Evolutionary conservation across 2,329 filamentous ascomycete genomes (phyloP).

Genomic region (Mollisia scopiformis): DNA sequence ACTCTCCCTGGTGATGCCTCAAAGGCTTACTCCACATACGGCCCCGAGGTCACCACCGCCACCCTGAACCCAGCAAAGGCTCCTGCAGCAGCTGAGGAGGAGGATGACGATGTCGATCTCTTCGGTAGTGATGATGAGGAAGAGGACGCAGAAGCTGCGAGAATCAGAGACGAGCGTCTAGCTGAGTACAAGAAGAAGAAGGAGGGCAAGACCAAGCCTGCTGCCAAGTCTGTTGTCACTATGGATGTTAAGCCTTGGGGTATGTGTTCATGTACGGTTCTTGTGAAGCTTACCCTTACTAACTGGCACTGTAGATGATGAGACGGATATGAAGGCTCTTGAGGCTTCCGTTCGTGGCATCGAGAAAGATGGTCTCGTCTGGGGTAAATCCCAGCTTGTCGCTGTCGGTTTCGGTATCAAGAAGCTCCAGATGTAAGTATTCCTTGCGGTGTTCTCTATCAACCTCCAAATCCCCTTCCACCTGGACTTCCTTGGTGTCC

Average conservation of each 20-base stretch:
- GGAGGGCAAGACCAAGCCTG: slow-evolving; percentile 86
- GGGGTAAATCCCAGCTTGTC: slow-evolving; percentile 90
- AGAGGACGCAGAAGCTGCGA: slow-evolving; percentile 85
- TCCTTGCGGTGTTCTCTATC: too few relatives aligned
- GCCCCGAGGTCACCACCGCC: slow-evolving; percentile 78
- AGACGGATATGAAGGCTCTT: slow-evolving; percentile 86
- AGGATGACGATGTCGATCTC: slow-evolving; percentile 88
- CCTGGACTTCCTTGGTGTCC: background rate
- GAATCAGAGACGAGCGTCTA: slow-evolving; percentile 84
- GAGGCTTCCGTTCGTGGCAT: slow-evolving; percentile 82
- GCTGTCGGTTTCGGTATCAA: slow-evolving; percentile 96
- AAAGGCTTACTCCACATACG: slow-evolving; percentile 88
- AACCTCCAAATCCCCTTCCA: too few relatives aligned
- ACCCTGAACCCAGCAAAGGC: slow-evolving; percentile 87
- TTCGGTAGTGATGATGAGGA: slow-evolving; percentile 95
- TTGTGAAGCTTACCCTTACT: slow-evolving; percentile 10
- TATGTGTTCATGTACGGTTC: slow-evolving; percentile 53
- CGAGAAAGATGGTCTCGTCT: slow-evolving; percentile 91
- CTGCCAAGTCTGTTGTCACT: slow-evolving; percentile 95
- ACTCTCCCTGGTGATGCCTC: slow-evolving; percentile 88
- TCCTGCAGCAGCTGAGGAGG: slow-evolving; percentile 71
- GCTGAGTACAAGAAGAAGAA: slow-evolving; percentile 98
- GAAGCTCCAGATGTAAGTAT: slow-evolving; percentile 73
- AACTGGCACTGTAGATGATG: slow-evolving; percentile 67
- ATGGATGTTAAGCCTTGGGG: slow-evolving; percentile 99